A percentile compares a stretch with the other conserved stretches of the same genome.
phyloP scores from a whole-genome alignment of 2,329 filamentous ascomycete species.

The Huntiella bhutanensis region DNA sequence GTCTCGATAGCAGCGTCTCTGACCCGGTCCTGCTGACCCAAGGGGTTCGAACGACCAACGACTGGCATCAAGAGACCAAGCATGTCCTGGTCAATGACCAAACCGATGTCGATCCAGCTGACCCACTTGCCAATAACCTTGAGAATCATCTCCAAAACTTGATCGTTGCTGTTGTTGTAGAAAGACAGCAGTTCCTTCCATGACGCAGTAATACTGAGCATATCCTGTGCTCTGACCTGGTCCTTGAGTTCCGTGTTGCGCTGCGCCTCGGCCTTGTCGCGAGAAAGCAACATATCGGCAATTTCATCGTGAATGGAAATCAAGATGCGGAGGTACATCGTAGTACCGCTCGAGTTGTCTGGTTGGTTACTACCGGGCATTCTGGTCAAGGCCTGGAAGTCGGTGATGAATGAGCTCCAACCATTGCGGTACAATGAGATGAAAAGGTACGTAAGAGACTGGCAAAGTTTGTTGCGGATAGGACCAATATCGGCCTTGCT shows the following conservation, averaged over 20 bases:
- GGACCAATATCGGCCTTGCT: constrained; percentile 47
- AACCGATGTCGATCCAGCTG: constrained; percentile 92
- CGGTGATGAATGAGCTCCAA: constrained; percentile 82
- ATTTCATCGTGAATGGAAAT: constrained; percentile 93
- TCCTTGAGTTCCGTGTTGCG: constrained; percentile 85
- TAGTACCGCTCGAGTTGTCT: constrained; percentile 56
- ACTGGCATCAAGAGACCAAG: constrained; percentile 70
- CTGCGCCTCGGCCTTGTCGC: constrained; percentile 61
- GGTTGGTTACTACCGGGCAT: constrained; percentile 36
- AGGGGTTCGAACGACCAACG: constrained; percentile 45
- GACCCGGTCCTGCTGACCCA: constrained; percentile 52
- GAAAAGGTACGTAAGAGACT: constrained; percentile 89
- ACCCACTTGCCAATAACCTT: constrained; percentile 94
- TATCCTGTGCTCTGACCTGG: constrained; percentile 66
- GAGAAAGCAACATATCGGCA: constrained; percentile 71
- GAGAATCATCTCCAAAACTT: constrained; percentile 69
- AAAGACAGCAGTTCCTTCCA: constrained; percentile 80
- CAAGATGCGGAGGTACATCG: constrained; percentile 77
- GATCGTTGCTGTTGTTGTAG: constrained; percentile 52
- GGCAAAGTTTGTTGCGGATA: constrained; percentile 92
- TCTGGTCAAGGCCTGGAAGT: constrained; percentile 61
- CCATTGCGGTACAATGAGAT: constrained; percentile 66
- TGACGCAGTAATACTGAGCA: constrained; percentile 67
- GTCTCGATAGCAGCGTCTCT: constrained; percentile 85
- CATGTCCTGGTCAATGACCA: constrained; percentile 81